These are phyloP conservation scores for Pachysandra terminalis DNA, from an alignment of 164 flowering plant species.

Conservation along the genomic window DNA sequence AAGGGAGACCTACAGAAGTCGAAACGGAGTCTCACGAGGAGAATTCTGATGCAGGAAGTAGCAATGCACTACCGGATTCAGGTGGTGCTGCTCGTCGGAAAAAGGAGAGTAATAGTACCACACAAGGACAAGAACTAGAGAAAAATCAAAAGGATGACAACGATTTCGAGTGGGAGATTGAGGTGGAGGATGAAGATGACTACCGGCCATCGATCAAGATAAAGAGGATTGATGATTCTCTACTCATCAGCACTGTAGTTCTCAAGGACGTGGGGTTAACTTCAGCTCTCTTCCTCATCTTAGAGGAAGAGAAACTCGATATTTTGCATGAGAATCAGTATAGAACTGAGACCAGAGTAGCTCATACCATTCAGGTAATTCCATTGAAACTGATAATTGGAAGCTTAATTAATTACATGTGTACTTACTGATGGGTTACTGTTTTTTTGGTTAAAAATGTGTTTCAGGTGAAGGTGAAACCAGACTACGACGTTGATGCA, in stretches of 20 bases:
- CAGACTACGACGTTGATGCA: conserved; percentile 8
- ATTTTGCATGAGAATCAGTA: conserved; percentile 21
- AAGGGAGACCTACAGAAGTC: no score
- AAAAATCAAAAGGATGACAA: not conserved
- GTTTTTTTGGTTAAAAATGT: not conserved
- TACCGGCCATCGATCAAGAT: conserved; percentile 18
- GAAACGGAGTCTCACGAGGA: no score
- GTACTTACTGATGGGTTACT: not conserved
- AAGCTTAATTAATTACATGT: no score
- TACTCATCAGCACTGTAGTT: conserved; percentile 23
- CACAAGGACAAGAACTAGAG: no score
- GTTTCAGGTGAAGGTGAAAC: conserved; percentile 13
- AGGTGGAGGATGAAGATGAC: conserved; percentile 3
- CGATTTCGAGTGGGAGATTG: not conserved
- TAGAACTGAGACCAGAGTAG: conserved; percentile 21
- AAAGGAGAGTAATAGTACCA: no score
- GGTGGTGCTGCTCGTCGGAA: no score
- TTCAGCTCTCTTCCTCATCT: conserved; percentile 15
- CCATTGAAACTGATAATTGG: no score
- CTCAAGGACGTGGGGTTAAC: conserved; percentile 17
- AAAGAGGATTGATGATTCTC: conserved; percentile 5
- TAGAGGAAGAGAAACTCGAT: conserved; percentile 25
- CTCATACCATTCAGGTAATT: conserved; percentile 21
- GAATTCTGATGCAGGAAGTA: no score
- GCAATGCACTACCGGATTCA: no score